Base-by-base conservation (phyloP, 108 stramenopile genomes). In the Pseudonitzschia pungens region DNA sequence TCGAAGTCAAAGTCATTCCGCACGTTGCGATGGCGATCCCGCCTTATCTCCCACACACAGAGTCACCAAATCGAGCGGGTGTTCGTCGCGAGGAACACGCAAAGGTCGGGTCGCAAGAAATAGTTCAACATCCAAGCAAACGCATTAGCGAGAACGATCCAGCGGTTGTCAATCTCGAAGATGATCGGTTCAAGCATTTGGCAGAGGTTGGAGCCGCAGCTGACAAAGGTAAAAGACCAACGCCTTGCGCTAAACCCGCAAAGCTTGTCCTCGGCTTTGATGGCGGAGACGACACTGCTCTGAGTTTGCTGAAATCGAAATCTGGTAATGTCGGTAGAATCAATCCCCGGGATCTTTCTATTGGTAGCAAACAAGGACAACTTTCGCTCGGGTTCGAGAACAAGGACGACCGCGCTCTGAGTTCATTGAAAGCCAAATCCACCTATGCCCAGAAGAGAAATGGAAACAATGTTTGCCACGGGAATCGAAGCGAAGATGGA, bases 281-380 rank as follows among this genome's bases (percentile, higher is more conserved):
- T 22, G 24, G 10, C 26, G 22, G 26, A 24, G 26, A 55, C 2
- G 54, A 53, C 18, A 4, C 18, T 21, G 52, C 52, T 18, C 52
- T 24, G 21, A 55, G 54, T 55, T 55, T 22, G 26, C 26, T 55
- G 54, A 55, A 55, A 55, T 24, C 54, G 16, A 55, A 55, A 26
- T 24, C 54, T 21, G 4, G 54, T 55, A 12, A 2, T 48, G 10
- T 18, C 7, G 14, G 14, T 4, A 18, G 14, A 48, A 2, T 1
- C 18, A 11, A 48, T 18, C 16, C 10, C 16, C 45, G 14, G 16
- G 18, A 14, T 18, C 45, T 48, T 4, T 48, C 45, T 36, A 36
- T 36, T 2, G 14, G 57, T 58, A 27, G 14, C 10, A 27, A 58
- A 14, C 21, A 58, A 31, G 57, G 29, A 58, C 15, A 58, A 4